A percentile compares a stretch with the other conserved stretches of the same genome.
Evolutionary conservation across 2,329 filamentous ascomycete species (phyloP).

Genomic region (Trematosphaeria pertusa): DNA sequence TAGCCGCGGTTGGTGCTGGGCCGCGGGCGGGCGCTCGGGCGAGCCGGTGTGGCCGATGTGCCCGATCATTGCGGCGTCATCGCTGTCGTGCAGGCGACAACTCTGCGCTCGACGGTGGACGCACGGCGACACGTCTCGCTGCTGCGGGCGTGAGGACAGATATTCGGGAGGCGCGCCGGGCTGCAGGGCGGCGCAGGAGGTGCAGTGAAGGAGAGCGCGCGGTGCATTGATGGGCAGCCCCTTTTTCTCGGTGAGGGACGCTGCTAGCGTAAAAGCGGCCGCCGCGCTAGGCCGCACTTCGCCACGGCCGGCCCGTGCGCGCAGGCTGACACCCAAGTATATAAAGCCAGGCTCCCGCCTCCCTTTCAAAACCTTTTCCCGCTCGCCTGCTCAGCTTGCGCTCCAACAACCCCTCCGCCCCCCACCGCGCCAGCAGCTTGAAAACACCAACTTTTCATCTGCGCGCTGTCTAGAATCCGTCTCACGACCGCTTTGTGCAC

Average conservation of each 20-base stretch:
- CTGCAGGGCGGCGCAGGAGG: conserved; percentile 3
- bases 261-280: conserved; percentile 37
- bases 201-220: not conserved
- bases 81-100: too few relatives aligned
- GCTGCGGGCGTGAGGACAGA: too few relatives aligned
- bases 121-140: too few relatives aligned
- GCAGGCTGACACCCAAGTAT: conserved; percentile 24
- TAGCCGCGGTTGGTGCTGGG: too few relatives aligned
- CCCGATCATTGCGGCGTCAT: not conserved
- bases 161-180: not conserved
- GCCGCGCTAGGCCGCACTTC: conserved; percentile 17
- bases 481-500: conserved; percentile 28
- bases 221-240: conserved; percentile 14
- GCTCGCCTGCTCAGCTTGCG: conserved; percentile 31
- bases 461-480: conserved; percentile 42
- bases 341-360: conserved; percentile 32
- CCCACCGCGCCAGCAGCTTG: conserved; percentile 33
- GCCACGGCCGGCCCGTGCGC: conserved; percentile 17
- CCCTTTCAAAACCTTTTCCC: conserved; percentile 35
- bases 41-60: too few relatives aligned
- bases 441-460: conserved; percentile 33
- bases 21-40: too few relatives aligned
- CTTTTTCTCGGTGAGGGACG: conserved; percentile 24
- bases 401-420: conserved; percentile 27
- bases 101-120: too few relatives aligned